Evolutionary conservation across 2,329 filamentous ascomycete species (phyloP).

Genomic region (Plenodomus tracheiphilus): DNA sequence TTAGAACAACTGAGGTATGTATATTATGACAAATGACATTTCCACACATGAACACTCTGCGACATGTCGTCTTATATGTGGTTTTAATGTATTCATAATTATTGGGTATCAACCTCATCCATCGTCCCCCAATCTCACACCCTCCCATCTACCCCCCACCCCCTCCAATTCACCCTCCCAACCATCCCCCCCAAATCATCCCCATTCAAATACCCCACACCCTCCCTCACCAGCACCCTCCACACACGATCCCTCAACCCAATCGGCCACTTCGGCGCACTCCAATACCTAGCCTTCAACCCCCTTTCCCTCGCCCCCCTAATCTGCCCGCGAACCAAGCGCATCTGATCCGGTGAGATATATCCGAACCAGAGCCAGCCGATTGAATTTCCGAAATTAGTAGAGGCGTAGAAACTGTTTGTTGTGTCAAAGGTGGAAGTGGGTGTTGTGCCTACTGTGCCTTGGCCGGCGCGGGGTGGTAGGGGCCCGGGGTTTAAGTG

Average conservation of each 20-base stretch:
- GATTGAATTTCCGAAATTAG: constrained; percentile 58
- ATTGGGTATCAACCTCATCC: neutral
- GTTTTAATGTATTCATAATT: too few relatives aligned
- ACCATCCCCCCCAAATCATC: constrained; percentile 58
- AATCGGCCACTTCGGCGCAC: constrained; percentile 59
- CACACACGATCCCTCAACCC: constrained; percentile 59
- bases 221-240: constrained; percentile 57
- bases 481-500: neutral
- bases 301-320: constrained; percentile 55
- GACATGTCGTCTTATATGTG: too few relatives aligned
- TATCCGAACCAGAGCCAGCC: constrained; percentile 55
- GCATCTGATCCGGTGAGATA: constrained; percentile 52
- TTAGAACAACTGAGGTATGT: too few relatives aligned
- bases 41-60: too few relatives aligned
- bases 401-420: constrained; percentile 70
- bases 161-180: constrained; percentile 50
- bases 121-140: neutral
- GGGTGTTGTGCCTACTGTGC: constrained; percentile 46
- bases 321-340: constrained; percentile 56
- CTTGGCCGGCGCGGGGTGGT: constrained; percentile 45
- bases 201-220: constrained; percentile 61
- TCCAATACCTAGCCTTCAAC: constrained; percentile 62
- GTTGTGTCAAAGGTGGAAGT: constrained; percentile 45
- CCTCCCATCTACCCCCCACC: constrained; percentile 30
- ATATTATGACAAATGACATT: too few relatives aligned